phyloP scores from a whole-genome alignment of 108 stramenopile species.

The Bacterosira constricta region DNA sequence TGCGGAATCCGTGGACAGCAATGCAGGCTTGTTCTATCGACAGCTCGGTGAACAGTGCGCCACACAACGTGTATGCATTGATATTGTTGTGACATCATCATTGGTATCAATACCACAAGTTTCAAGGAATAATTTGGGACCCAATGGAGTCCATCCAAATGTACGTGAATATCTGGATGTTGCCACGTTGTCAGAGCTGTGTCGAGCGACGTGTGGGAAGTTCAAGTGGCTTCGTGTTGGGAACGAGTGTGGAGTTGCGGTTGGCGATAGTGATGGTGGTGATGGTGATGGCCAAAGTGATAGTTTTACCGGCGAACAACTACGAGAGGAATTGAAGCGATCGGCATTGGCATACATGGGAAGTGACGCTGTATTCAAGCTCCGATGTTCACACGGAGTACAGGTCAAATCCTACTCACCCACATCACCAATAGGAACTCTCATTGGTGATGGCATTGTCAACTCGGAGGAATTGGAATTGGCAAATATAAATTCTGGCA shows the following conservation, averaged over 20 bases:
- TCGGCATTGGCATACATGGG: constrained; percentile 42
- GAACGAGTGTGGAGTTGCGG: constrained; percentile 50
- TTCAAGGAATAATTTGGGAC: not conserved
- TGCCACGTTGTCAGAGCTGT: constrained; percentile 74
- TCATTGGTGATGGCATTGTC: constrained; percentile 36
- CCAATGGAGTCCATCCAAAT: constrained; percentile 19
- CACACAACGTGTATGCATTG: constrained; percentile 58
- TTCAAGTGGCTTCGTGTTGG: constrained; percentile 75
- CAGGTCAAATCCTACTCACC: constrained; percentile 62
- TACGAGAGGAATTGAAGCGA: constrained; percentile 60
- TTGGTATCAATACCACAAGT: constrained; percentile 33
- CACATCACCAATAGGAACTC: constrained; percentile 26
- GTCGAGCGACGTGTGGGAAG: constrained; percentile 68
- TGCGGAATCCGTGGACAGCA: constrained; percentile 15
- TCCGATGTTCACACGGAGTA: constrained; percentile 75
- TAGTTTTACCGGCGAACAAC: constrained; percentile 38
- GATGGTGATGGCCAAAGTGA: not conserved
- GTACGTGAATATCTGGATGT: constrained; percentile 68
- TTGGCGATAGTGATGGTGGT: constrained; percentile 2
- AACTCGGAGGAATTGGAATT: constrained; percentile 74
- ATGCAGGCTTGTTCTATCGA: constrained; percentile 61
- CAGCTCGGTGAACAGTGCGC: constrained; percentile 56
- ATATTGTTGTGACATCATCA: constrained; percentile 70
- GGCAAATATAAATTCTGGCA: constrained; percentile 60
- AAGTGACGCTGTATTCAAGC: constrained; percentile 80